phyloP scores from a whole-genome alignment of 1,284 basidiomycete species.

The Thecaphora thlaspeos region DNA sequence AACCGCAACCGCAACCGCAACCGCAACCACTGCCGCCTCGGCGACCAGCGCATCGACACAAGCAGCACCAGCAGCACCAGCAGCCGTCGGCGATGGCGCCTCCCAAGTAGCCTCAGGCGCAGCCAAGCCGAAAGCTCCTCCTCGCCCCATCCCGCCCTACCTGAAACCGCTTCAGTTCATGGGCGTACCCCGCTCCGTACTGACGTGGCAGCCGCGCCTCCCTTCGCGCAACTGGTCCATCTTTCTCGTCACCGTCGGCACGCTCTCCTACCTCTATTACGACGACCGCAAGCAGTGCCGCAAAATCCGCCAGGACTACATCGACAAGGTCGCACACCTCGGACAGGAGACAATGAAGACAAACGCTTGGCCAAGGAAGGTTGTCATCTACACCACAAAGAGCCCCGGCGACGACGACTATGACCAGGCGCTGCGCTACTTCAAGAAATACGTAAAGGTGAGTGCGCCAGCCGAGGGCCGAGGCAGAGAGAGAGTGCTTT shows the following conservation, averaged over 20 bases:
- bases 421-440: slow-evolving; percentile 78
- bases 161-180: slow-evolving; percentile 60
- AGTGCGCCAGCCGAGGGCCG: too few species aligned
- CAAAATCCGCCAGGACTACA: slow-evolving; percentile 73
- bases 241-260: slow-evolving; percentile 74
- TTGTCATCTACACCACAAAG: slow-evolving; percentile 81
- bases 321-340: slow-evolving; percentile 75
- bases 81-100: slow-evolving; percentile 7
- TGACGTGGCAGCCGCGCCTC: slow-evolving; percentile 63
- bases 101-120: slow-evolving; percentile 7
- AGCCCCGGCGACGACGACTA: slow-evolving; percentile 95
- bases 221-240: slow-evolving; percentile 92
- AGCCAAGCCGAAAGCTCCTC: slow-evolving; percentile 16
- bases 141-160: slow-evolving; percentile 35
- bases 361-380: slow-evolving; percentile 73
- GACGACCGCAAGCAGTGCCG: slow-evolving; percentile 82
- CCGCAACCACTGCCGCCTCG: background rate
- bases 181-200: slow-evolving; percentile 60
- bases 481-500: too few species aligned
- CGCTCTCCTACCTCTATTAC: slow-evolving; percentile 71
- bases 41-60: slow-evolving; percentile 7
- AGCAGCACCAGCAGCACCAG: slow-evolving; percentile 5
- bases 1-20: slow-evolving; percentile 6
- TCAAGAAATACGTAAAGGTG: slow-evolving; percentile 86
- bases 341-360: slow-evolving; percentile 69